These are phyloP conservation scores for Pterocarpus macrocarpus DNA, from an alignment of 306 rosid species.

Conservation along the genomic window DNA sequence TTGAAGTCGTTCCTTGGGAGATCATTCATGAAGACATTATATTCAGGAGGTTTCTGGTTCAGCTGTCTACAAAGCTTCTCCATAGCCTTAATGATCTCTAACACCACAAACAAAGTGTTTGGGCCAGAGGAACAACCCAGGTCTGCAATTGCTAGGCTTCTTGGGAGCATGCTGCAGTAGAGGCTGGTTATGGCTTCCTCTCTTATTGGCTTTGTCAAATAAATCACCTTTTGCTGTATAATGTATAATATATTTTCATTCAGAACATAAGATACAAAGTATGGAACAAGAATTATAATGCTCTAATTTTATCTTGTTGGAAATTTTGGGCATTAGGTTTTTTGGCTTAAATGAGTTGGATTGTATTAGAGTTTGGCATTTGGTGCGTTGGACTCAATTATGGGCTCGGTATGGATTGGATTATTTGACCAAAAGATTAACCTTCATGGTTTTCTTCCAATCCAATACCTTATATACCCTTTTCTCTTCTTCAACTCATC, in stretches of 20 bases:
- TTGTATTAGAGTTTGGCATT: no score
- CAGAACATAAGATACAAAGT: neutral
- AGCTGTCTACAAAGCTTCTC: conserved; percentile 48
- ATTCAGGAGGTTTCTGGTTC: conserved; percentile 49
- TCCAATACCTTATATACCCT: no score
- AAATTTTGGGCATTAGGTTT: no score
- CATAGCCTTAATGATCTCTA: conserved; percentile 48
- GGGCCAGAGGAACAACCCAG: conserved; percentile 75
- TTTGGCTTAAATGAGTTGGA: no score
- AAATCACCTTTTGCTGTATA: conserved; percentile 54
- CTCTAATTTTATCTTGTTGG: no score
- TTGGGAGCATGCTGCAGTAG: conserved; percentile 15
- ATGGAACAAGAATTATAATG: neutral
- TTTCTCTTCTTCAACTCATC: no score
- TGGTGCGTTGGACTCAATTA: no score
- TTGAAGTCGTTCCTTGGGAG: conserved; percentile 66
- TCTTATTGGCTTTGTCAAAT: conserved; percentile 43
- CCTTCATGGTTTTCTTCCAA: no score
- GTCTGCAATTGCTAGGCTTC: conserved; percentile 62
- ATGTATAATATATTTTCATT: neutral
- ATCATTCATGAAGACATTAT: conserved; percentile 55
- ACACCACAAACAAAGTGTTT: conserved; percentile 53
- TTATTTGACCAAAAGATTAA: no score
- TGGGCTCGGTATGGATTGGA: no score
- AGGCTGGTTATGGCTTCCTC: conserved; percentile 56